Percentiles rank a stretch among this genome's conserved stretches.
Conservation (phyloP, 345 rosid genomes). For the Heritiera fomes region DNA sequence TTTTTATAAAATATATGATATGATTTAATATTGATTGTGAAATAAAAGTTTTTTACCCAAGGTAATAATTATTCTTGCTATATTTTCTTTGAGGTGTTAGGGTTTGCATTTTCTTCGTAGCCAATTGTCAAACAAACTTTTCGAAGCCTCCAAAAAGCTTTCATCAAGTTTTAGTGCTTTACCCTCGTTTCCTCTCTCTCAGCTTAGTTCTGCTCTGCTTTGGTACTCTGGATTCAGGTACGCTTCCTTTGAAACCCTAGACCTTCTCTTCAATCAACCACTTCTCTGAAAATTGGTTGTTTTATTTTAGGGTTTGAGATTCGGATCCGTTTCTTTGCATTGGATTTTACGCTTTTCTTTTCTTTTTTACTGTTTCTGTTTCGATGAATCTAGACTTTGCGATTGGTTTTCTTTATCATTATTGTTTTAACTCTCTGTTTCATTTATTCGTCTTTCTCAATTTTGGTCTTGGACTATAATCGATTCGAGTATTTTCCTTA, state of each 20-base stretch:
- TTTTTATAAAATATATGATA: no score
- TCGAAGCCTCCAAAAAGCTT: background rate
- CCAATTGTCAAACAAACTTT: background rate
- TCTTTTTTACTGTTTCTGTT: background rate
- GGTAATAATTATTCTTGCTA: no score
- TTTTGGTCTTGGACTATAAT: background rate
- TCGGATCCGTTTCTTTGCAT: background rate
- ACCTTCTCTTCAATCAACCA: background rate
- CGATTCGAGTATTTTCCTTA: background rate
- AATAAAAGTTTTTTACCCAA: no score
- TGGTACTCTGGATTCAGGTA: conserved; percentile 5
- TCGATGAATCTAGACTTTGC: background rate
- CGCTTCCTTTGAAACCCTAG: background rate
- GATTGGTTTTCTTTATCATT: background rate
- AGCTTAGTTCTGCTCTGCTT: background rate
- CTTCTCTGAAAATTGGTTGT: background rate
- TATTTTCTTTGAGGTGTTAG: background rate
- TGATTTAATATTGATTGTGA: no score
- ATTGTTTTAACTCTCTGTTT: background rate
- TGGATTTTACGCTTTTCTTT: background rate
- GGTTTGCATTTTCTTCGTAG: conserved; percentile 7
- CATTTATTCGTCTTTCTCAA: background rate
- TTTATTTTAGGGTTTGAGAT: conserved; percentile 11
- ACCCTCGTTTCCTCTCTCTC: background rate
- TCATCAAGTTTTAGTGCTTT: background rate